Conservation (phyloP, 2,329 filamentous ascomycete genomes). For the Thermoascus crustaceus region DNA sequence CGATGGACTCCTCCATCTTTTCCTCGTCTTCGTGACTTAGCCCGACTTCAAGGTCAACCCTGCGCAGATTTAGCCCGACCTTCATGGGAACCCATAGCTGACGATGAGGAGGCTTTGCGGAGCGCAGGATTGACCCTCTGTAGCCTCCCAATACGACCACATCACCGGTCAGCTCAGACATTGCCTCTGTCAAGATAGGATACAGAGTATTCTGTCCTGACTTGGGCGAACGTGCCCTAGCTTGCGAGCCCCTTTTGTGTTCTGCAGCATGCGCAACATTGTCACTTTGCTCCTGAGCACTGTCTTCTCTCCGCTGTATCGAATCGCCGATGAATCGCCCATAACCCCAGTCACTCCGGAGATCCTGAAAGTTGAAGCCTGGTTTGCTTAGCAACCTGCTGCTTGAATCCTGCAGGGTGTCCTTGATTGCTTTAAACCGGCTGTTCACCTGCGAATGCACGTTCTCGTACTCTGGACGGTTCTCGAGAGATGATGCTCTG, state of each 20-base stretch:
- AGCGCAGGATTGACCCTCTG: constrained; percentile 79
- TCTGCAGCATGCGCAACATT: background rate
- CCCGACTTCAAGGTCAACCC: constrained; percentile 83
- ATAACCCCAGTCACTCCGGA: constrained; percentile 29
- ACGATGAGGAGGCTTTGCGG: constrained; percentile 70
- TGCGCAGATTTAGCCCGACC: constrained; percentile 81
- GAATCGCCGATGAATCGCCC: constrained; percentile 24
- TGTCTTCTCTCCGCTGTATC: constrained; percentile 11
- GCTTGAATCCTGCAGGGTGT: constrained; percentile 76
- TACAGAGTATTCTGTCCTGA: constrained; percentile 22
- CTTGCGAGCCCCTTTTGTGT: background rate
- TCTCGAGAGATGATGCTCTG: constrained; percentile 71
- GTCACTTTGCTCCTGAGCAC: constrained; percentile 2
- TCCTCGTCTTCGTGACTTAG: constrained; percentile 75
- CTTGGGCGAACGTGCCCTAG: constrained; percentile 7
- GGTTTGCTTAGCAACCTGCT: constrained; percentile 52
- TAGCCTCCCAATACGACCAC: constrained; percentile 86
- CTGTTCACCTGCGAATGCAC: constrained; percentile 81
- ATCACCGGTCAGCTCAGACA: constrained; percentile 70
- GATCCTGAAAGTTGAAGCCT: constrained; percentile 33
- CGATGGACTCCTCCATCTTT: constrained; percentile 71
- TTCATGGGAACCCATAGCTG: constrained; percentile 93
- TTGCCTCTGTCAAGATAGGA: constrained; percentile 48
- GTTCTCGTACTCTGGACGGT: constrained; percentile 71
- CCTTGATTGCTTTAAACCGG: constrained; percentile 79